phyloP scores from a whole-genome alignment of 352 stramenopile species.

The Pythium aquatile region DNA sequence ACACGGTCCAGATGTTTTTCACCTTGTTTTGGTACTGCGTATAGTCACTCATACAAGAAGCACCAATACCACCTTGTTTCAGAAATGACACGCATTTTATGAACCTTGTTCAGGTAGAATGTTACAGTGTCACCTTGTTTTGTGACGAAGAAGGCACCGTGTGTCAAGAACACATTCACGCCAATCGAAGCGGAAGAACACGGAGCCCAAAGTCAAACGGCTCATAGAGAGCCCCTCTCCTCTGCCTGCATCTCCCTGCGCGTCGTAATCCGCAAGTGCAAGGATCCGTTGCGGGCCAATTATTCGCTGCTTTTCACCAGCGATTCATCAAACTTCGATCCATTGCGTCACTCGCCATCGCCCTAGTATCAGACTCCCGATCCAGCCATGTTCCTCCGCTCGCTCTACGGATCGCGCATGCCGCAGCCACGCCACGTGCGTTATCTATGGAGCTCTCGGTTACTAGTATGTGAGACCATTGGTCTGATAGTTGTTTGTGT shows the following conservation, averaged over 20 bases:
- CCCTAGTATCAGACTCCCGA: not conserved
- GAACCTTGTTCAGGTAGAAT: constrained; percentile 9
- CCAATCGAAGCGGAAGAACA: constrained; percentile 29
- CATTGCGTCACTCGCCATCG: not conserved
- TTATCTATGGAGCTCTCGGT: constrained; percentile 4
- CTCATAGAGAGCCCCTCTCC: not conserved
- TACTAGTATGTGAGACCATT: not conserved
- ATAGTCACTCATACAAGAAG: not conserved
- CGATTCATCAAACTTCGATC: not conserved
- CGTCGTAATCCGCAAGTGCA: not conserved
- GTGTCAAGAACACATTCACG: constrained; percentile 21
- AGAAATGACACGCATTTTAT: not conserved
- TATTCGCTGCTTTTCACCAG: not conserved
- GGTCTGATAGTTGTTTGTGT: not conserved
- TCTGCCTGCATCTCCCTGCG: constrained; percentile 1
- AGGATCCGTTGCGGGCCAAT: constrained; percentile 9
- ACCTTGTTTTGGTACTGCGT: not conserved
- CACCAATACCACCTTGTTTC: constrained; percentile 16
- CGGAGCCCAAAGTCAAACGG: not conserved
- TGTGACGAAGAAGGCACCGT: constrained; percentile 11
- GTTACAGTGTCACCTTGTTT: constrained; percentile 10
- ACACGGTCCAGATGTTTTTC: not conserved
- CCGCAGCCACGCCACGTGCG: constrained; percentile 71
- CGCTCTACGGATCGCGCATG: constrained; percentile 77
- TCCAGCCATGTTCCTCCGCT: constrained; percentile 67